Percentiles rank a stretch among this genome's conserved stretches.
phyloP scores from a whole-genome alignment of 257 asterid species.

The Fraxinus quadrangulata region DNA sequence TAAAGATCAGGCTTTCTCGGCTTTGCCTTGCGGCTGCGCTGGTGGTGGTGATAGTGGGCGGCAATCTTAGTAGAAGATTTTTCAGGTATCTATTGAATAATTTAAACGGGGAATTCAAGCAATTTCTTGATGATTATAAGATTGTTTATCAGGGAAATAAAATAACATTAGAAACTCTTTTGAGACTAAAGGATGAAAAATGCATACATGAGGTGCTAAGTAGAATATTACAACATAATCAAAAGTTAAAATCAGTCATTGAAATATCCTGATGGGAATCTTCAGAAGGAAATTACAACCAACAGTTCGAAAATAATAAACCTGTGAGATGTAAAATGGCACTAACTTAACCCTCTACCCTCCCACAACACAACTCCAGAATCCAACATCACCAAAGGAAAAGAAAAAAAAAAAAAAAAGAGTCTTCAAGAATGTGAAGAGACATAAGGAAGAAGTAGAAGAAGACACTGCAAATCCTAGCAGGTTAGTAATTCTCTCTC shows the following conservation, averaged over 20 bases:
- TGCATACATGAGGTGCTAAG: not conserved
- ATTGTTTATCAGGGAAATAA: too few species aligned
- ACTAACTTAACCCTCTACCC: conserved; percentile 34
- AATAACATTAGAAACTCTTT: too few species aligned
- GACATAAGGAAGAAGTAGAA: conserved; percentile 24
- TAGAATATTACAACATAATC: conserved; percentile 27
- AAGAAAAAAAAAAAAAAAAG: not conserved
- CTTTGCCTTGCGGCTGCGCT: too few species aligned
- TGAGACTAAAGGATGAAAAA: not conserved
- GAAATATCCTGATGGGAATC: conserved; percentile 27
- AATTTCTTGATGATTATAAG: too few species aligned
- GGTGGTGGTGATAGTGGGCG: too few species aligned
- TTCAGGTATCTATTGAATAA: too few species aligned
- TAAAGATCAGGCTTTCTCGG: conserved; percentile 27
- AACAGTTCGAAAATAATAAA: conserved; percentile 33
- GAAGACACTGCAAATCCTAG: conserved; percentile 25
- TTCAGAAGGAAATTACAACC: conserved; percentile 37
- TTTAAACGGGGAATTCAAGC: too few species aligned
- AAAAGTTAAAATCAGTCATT: conserved; percentile 22
- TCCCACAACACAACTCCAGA: conserved; percentile 24
- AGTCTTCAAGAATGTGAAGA: conserved; percentile 22
- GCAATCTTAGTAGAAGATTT: too few species aligned
- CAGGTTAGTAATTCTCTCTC: conserved; percentile 36
- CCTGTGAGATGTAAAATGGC: conserved; percentile 33
- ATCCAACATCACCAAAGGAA: conserved; percentile 12